Conservation (phyloP, 495 filamentous ascomycete genomes). For the Xanthoparmelia taractica region DNA sequence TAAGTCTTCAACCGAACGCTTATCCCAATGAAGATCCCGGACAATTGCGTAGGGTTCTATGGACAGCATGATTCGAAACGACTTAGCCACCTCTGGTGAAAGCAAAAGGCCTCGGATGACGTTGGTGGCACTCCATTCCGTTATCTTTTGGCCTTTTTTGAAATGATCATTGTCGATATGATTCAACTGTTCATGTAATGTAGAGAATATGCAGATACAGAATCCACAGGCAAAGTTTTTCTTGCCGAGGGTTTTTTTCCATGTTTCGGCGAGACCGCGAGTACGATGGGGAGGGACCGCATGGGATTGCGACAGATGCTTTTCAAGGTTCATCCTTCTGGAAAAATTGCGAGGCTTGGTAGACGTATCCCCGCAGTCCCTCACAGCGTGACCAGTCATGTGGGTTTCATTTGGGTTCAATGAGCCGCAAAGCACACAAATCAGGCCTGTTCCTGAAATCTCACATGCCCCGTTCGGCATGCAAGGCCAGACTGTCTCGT, state of each 20-base stretch:
- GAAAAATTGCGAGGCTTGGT: background rate
- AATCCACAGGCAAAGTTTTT: background rate
- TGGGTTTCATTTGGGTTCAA: background rate
- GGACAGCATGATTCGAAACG: background rate
- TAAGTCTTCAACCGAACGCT: background rate
- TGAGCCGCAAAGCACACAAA: background rate
- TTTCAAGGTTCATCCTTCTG: background rate
- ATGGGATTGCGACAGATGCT: background rate
- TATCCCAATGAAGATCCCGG: background rate
- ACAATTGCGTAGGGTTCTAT: background rate
- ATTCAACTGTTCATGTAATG: background rate
- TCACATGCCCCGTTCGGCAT: background rate
- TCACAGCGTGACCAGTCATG: background rate
- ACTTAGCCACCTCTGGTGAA: background rate
- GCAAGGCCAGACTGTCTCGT: constrained; percentile 5
- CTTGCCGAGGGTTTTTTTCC: background rate
- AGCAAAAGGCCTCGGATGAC: background rate
- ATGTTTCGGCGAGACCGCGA: background rate
- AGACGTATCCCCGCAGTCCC: background rate
- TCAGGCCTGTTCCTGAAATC: background rate
- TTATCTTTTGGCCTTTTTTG: background rate
- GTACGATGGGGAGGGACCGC: background rate
- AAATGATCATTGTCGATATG: background rate
- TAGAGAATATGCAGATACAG: background rate
- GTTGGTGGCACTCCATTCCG: background rate